These are phyloP conservation scores for Akanthomyces muscarius DNA, from an alignment of 2,329 filamentous ascomycete species.

Conservation along the genomic window DNA sequence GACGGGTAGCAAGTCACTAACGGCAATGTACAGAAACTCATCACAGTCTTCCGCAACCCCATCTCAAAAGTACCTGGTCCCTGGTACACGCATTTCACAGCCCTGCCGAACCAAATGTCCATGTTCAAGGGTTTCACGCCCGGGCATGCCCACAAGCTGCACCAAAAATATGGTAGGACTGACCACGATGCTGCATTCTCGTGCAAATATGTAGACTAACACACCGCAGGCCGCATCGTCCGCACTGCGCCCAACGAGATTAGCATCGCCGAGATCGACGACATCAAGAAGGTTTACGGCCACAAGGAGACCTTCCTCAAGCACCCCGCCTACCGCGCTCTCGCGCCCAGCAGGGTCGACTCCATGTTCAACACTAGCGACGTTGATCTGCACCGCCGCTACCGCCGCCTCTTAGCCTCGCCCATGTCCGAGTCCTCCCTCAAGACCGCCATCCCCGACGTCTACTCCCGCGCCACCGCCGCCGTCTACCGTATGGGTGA, in stretches of 20 bases:
- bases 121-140: slow-evolving; percentile 19
- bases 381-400: slow-evolving; percentile 34
- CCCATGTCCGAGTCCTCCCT: slow-evolving; percentile 37
- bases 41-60: slow-evolving; percentile 9
- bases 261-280: slow-evolving; percentile 22
- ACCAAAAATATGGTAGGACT: slow-evolving; percentile 24
- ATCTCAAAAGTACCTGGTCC: slow-evolving; percentile 24
- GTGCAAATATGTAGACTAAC: background rate
- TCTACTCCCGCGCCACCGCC: slow-evolving; percentile 35
- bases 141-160: slow-evolving; percentile 24
- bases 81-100: slow-evolving; percentile 25
- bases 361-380: slow-evolving; percentile 39
- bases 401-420: slow-evolving; percentile 40
- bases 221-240: slow-evolving; percentile 24
- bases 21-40: background rate
- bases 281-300: slow-evolving; percentile 31
- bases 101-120: slow-evolving; percentile 21
- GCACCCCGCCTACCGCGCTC: slow-evolving; percentile 22
- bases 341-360: slow-evolving; percentile 20
- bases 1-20: background rate
- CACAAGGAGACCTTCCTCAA: slow-evolving; percentile 26
- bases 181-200: background rate
- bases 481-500: slow-evolving; percentile 40
- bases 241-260: slow-evolving; percentile 25
- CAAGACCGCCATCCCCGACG: slow-evolving; percentile 27